Conservation (phyloP, 2,329 filamentous ascomycete species). For the Colletotrichum acutatum region DNA sequence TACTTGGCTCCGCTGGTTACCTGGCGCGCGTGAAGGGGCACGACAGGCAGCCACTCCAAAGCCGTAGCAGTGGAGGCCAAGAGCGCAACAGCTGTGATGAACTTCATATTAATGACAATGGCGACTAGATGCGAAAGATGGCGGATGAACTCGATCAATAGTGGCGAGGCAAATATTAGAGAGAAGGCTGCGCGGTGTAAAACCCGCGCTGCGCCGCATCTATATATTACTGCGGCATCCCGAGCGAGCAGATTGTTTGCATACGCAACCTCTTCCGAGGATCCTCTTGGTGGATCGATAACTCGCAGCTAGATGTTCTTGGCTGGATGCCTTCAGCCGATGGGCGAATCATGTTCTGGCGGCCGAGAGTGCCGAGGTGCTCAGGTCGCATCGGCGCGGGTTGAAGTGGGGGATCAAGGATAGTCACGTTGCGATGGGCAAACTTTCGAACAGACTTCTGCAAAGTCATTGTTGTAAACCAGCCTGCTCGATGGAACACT, state of each 20-base stretch:
- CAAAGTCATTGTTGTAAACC: not conserved
- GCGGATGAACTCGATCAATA: no score
- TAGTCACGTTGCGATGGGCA: not conserved
- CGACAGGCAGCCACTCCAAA: conserved; percentile 13
- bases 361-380: conserved; percentile 20
- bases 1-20: conserved; percentile 13
- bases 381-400: not conserved
- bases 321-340: not conserved
- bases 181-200: not conserved
- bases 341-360: not conserved
- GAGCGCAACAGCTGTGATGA: not conserved
- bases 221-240: not conserved
- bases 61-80: not conserved
- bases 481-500: no score
- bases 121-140: no score
- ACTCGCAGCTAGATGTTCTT: not conserved
- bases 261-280: not conserved
- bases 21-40: conserved; percentile 31
- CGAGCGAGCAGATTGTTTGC: not conserved
- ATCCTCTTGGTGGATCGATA: conserved; percentile 6
- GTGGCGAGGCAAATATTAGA: not conserved
- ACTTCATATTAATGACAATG: conserved; percentile 2
- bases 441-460: not conserved
- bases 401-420: not conserved
- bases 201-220: not conserved